Evolutionary conservation across 2,329 filamentous ascomycete genomes (phyloP).

Genomic region (Sarocladium strictum): DNA sequence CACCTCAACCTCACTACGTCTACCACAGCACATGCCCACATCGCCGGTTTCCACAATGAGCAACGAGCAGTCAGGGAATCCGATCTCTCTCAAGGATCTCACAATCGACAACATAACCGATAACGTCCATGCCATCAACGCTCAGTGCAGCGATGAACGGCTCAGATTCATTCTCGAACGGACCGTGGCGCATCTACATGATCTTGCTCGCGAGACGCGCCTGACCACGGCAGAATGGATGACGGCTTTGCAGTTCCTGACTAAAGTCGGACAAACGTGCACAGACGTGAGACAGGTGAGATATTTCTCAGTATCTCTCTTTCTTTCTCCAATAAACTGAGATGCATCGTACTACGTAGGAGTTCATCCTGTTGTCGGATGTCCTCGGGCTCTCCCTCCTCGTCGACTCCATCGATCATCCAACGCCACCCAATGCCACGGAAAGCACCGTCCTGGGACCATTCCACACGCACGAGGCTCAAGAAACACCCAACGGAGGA

Average conservation of each 20-base stretch:
- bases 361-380: conserved; percentile 73
- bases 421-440: conserved; percentile 60
- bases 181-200: conserved; percentile 66
- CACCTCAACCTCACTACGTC: too few species aligned
- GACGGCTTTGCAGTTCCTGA: conserved; percentile 64
- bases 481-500: conserved; percentile 43
- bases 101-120: conserved; percentile 70
- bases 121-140: conserved; percentile 65
- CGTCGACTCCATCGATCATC: conserved; percentile 71
- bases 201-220: conserved; percentile 69
- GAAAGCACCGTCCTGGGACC: conserved; percentile 75
- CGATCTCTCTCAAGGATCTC: conserved; percentile 37
- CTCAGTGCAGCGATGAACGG: conserved; percentile 53
- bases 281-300: conserved; percentile 39
- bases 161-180: conserved; percentile 64
- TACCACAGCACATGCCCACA: too few species aligned
- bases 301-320: not conserved
- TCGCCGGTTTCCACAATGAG: not conserved
- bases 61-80: not conserved
- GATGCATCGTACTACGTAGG: conserved; percentile 19
- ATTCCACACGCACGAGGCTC: conserved; percentile 72
- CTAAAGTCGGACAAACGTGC: conserved; percentile 61
- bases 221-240: conserved; percentile 70
- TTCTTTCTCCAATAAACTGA: not conserved
- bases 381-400: conserved; percentile 68